These are phyloP conservation scores for Serendipita sp. DNA, from an alignment of 768 basidiomycete species.

Conservation along the genomic window DNA sequence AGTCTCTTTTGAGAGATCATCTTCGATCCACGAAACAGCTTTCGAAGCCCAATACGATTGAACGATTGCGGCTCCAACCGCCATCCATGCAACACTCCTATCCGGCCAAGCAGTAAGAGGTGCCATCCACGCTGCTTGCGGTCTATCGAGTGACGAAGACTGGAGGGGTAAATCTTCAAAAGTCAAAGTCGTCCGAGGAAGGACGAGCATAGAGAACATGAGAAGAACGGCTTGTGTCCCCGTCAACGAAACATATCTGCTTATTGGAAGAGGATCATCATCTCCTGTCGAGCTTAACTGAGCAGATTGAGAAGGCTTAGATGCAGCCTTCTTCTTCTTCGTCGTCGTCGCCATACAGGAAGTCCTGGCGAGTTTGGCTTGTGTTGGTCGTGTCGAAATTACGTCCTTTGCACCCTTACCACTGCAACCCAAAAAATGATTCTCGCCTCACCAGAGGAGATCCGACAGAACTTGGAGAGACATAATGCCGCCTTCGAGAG, in stretches of 20 bases:
- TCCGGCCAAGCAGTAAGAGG: slow-evolving; percentile 45
- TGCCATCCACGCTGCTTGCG: slow-evolving; percentile 54
- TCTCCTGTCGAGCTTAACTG: background rate
- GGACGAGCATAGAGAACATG: slow-evolving; percentile 44
- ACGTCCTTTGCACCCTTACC: background rate
- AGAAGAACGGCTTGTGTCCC: slow-evolving; percentile 53
- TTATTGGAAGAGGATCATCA: slow-evolving; percentile 26
- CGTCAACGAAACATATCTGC: slow-evolving; percentile 46
- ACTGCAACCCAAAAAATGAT: background rate
- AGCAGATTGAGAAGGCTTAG: background rate
- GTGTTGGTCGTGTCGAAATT: background rate
- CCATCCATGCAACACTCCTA: slow-evolving; percentile 40
- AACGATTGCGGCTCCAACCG: slow-evolving; percentile 34
- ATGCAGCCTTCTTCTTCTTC: background rate
- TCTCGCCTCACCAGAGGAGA: slow-evolving; percentile 9
- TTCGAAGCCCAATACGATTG: slow-evolving; percentile 54
- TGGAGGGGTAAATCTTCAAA: slow-evolving; percentile 20
- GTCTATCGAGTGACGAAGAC: slow-evolving; percentile 20
- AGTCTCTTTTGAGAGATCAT: slow-evolving; percentile 28
- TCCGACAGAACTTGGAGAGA: slow-evolving; percentile 35
- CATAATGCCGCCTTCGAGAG: slow-evolving; percentile 81
- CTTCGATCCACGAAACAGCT: slow-evolving; percentile 24
- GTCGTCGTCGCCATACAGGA: background rate
- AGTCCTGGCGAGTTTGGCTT: no score
- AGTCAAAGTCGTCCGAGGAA: slow-evolving; percentile 45